Evolutionary conservation across 1,284 basidiomycete genomes (phyloP), one percentile per base, ranked within the genome.

Genomic region (Hymenochaete sp.): DNA sequence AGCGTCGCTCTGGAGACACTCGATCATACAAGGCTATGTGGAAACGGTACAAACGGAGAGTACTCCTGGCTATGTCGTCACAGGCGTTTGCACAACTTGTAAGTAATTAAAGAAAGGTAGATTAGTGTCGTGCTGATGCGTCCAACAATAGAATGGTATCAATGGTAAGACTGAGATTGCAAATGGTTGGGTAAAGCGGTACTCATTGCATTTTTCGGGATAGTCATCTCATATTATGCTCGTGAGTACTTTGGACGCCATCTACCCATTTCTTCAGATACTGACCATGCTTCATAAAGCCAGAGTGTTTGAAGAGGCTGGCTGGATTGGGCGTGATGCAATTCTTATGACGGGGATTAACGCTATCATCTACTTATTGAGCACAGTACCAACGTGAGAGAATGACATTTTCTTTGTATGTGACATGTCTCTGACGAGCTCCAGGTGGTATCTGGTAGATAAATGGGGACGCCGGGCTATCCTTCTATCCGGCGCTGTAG

Each of bases 321-420:
- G 95, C 33, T 98, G 95, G 93, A 76, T 96, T 48, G 95, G 95
- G n/a, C 77, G 93, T 42, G 82, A 97, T 56, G 95, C 95, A 3
- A 81, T 98, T 53, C 72, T 98, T 14, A 98, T 98, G 95, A 93
- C 93, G 1, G 95, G 93, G 4, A 90, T 96, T 62, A 96, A 97
- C 57, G 78, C 84, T 3, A 68, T 93, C 47, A 88, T 93, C 55
- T 97, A 97, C 61, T 64, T 93, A 14, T 66, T 86, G 18, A 85
- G 82, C 55, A 90, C 90, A 2, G 65, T 93, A 40, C 87, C 88
- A 13, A 80, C 88, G 81, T 90, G 50, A 52, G 80, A 70, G 13
- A 11, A n/a, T 14, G 21, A 19, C 5, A 6, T 11, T 13, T 39
- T 21, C 18, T 21, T 16, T 27, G 32, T 25, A 11, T 31, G 10